Conservation (phyloP, 2,329 filamentous ascomycete species). For the Reticulascus tulasneorum region DNA sequence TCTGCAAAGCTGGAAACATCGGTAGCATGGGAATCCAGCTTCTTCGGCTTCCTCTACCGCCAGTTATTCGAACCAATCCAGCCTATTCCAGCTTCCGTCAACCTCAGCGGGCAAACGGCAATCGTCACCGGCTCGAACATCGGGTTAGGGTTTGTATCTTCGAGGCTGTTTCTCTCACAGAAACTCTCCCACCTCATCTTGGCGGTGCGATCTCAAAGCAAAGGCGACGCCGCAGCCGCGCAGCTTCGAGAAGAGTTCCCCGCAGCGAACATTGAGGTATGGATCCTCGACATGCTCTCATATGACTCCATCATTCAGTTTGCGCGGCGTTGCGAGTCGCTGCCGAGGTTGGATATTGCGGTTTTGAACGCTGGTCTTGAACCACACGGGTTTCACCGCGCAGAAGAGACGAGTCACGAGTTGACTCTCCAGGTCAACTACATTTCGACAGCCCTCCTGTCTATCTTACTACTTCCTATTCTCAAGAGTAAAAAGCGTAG, state of each 20-base stretch:
- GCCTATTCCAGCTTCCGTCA: neutral
- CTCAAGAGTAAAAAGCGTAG: constrained; percentile 15
- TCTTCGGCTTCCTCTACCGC: constrained; percentile 7
- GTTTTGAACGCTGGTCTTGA: constrained; percentile 16
- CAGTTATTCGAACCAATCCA: constrained; percentile 1
- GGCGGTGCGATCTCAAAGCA: neutral
- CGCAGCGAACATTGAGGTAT: no score
- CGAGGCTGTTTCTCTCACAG: constrained; percentile 26
- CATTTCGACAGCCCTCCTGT: constrained; percentile 21
- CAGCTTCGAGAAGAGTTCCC: no score
- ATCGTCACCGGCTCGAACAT: constrained; percentile 31
- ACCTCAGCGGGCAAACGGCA: constrained; percentile 17
- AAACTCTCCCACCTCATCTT: constrained; percentile 8
- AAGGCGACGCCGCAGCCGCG: no score
- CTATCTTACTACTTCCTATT: constrained; percentile 14
- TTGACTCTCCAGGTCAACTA: constrained; percentile 23
- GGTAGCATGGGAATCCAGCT: no score
- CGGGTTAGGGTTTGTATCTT: constrained; percentile 30
- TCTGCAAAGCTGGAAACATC: no score
- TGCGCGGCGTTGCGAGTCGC: constrained; percentile 8
- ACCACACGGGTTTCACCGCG: constrained; percentile 2
- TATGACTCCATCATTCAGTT: constrained; percentile 20
- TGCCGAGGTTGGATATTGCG: constrained; percentile 10
- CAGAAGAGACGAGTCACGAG: constrained; percentile 18
- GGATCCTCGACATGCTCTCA: constrained; percentile 20